phyloP scores from a whole-genome alignment of 208 protist genomes.

The Trypanosoma avium region DNA sequence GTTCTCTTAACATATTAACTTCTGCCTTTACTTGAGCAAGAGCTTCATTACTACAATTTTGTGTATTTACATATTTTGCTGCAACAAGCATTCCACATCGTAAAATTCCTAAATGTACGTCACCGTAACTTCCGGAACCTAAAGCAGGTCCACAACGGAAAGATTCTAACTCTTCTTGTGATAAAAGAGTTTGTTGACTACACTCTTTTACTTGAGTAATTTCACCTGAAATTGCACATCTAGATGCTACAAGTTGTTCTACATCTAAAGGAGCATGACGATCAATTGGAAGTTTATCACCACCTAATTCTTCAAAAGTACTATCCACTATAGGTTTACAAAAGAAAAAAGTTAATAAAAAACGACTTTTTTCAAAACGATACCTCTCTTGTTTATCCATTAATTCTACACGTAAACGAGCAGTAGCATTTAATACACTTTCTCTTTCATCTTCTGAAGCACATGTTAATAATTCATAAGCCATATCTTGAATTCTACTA shows the following conservation, averaged over 20 bases:
- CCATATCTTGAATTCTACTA: conserved; percentile 61
- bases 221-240: too few relatives aligned
- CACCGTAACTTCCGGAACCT: conserved; percentile 24
- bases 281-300: neutral
- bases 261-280: neutral
- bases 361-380: conserved; percentile 51
- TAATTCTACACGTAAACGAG: conserved; percentile 70
- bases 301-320: neutral
- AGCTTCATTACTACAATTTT: conserved; percentile 46
- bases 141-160: conserved; percentile 74
- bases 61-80: conserved; percentile 43
- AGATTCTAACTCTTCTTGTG: conserved; percentile 70
- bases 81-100: conserved; percentile 26
- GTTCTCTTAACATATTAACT: conserved; percentile 72
- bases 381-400: conserved; percentile 74
- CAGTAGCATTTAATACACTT: conserved; percentile 65
- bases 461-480: conserved; percentile 50
- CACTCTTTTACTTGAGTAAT: neutral
- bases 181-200: conserved; percentile 30
- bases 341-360: conserved; percentile 25
- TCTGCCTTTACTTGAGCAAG: conserved; percentile 59
- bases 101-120: conserved; percentile 27
- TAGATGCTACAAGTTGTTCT: neutral
- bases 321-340: neutral
- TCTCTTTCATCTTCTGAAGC: conserved; percentile 45